Conservation (phyloP, 2,329 filamentous ascomycete genomes). For the Fusarium sp. region DNA sequence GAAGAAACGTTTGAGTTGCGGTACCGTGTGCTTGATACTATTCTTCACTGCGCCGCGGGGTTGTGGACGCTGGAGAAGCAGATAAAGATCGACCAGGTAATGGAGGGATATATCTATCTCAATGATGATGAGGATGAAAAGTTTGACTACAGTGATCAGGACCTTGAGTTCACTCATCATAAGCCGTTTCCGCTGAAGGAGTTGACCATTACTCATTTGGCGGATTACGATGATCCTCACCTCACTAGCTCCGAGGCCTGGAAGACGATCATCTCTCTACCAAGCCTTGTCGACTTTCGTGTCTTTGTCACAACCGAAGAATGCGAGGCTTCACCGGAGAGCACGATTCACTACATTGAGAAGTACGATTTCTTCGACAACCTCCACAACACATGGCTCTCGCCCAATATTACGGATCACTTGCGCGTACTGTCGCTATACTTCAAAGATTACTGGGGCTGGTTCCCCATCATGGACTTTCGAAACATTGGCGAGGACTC, state of each 20-base stretch:
- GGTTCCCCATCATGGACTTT: constrained; percentile 51
- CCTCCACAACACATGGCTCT: constrained; percentile 39
- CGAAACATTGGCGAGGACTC: background rate
- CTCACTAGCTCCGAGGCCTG: constrained; percentile 2
- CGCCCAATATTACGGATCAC: constrained; percentile 11
- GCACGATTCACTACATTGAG: background rate
- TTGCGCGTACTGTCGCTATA: constrained; percentile 52
- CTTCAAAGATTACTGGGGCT: constrained; percentile 50
- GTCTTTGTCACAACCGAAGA: background rate
- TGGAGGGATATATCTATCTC: background rate
- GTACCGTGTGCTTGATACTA: constrained; percentile 23
- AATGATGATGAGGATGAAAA: background rate
- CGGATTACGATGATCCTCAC: background rate
- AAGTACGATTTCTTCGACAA: constrained; percentile 32
- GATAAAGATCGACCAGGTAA: background rate
- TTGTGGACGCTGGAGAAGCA: constrained; percentile 22
- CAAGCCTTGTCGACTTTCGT: constrained; percentile 2
- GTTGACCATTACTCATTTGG: constrained; percentile 24
- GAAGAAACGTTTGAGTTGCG: constrained; percentile 18
- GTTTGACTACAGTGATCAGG: background rate
- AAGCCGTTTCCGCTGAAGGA: background rate
- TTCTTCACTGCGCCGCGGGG: constrained; percentile 21
- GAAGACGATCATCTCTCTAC: background rate
- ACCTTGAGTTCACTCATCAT: background rate
- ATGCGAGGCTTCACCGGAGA: background rate